Conservation (phyloP, 2,329 filamentous ascomycete species). For the Penicillium sp. region DNA sequence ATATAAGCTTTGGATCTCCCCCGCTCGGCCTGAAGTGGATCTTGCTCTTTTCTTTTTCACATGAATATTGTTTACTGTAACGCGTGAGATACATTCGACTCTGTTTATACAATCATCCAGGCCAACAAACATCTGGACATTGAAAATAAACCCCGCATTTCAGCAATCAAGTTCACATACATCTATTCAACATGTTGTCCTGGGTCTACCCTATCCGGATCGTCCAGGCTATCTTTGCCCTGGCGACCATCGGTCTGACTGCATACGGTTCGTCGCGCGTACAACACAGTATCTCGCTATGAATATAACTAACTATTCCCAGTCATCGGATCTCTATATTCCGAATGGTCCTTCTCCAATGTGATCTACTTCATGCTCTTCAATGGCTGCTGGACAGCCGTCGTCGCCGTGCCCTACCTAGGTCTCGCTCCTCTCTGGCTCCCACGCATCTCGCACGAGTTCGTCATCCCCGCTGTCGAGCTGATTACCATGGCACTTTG, state of each 20-base stretch:
- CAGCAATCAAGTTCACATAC: not conserved
- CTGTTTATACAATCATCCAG: not conserved
- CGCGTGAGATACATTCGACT: not conserved
- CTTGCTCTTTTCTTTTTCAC: slow-evolving; percentile 3
- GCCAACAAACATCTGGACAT: not conserved
- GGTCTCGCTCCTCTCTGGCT: slow-evolving; percentile 26
- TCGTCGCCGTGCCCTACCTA: slow-evolving; percentile 24
- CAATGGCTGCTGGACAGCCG: slow-evolving; percentile 27
- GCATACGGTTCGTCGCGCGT: slow-evolving; percentile 17
- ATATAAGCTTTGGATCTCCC: slow-evolving; percentile 4
- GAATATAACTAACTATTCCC: not conserved
- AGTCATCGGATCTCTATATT: slow-evolving; percentile 22
- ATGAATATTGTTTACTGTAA: not conserved
- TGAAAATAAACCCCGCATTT: not conserved
- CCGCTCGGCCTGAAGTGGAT: slow-evolving; percentile 11
- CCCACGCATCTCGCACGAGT: slow-evolving; percentile 23
- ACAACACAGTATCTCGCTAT: not conserved
- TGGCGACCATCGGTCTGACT: slow-evolving; percentile 23
- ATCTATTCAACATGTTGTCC: slow-evolving; percentile 17
- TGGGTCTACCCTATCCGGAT: slow-evolving; percentile 26
- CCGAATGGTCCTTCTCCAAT: slow-evolving; percentile 19
- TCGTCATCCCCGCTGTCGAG: slow-evolving; percentile 22
- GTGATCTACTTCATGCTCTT: slow-evolving; percentile 27
- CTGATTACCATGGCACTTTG: slow-evolving; percentile 23
- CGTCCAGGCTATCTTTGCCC: slow-evolving; percentile 19